Evolutionary conservation across 148 eudicot species (phyloP), one percentile per base, ranked within the genome.

Genomic region (Camellia japonica): DNA sequence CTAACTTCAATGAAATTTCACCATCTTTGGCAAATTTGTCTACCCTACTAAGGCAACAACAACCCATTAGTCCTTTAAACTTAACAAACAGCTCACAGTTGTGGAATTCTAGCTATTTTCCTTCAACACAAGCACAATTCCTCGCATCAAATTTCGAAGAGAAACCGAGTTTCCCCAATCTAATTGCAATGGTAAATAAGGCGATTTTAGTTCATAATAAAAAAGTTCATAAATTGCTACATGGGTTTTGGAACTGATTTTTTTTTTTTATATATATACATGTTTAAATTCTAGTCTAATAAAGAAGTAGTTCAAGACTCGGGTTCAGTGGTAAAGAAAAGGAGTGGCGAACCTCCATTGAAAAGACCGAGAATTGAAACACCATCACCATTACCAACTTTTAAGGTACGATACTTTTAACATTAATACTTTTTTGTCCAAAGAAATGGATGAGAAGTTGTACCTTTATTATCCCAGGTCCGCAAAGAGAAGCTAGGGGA

Each of bases 401-500:
- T 94, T 77, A 94, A 94, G 97, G 98, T 94, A 88, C n/a, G 42
- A 11, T 7, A 74, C 42, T 3, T 58, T 51, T 30, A 30, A 30
- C 38, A 30, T 30, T 30, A 23, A 10, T 20, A 20, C 16, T 4
- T 49, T 49, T 49, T 49, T 49, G 52, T 49, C 7, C 52, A 49
- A 49, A 49, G 52, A 49, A 49, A 7, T 58, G 64, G 46, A 4
- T 42, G 18, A 71, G 43, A 68, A 60, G 5, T 54, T 74, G 7
- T 20, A 42, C 30, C 44, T 63, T 79, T 44, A 62, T 77, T 43
- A 47, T 64, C 38, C 38, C 78, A 94, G 98, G 97, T 94, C 52
- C 89, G 98, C 7, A 94, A 94, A 86, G 98, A 94, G 90, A 94
- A 94, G 89, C 86, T 94, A 47, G 98, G 98, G 83, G 98, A 94